Base-by-base conservation (phyloP, 2,329 filamentous ascomycete genomes). In the Elsinoe australis region DNA sequence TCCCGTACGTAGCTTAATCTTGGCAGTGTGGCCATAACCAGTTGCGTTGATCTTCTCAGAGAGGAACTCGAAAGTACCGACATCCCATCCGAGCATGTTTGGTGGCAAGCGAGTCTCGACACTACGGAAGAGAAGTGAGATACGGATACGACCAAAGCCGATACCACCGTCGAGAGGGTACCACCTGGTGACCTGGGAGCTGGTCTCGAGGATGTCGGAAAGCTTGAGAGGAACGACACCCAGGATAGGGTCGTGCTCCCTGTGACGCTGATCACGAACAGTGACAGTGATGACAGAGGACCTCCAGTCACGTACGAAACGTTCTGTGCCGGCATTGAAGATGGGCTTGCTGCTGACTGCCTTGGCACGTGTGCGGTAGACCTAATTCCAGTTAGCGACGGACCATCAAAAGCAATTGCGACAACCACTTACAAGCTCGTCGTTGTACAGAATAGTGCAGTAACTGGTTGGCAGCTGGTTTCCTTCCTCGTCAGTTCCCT, bases 111-210 rank as follows among this genome's bases (percentile, higher is more conserved):
- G 80, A 47, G 90, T 83, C 64, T 95, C 89, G 34, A 95, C 79
- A 21, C 86, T 89, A 21, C 90, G 82, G 77, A 95, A 95, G 2
- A 96, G 75, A 2, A 96, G 67, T 0, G 87, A 94, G 55, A 98
- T 84, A 32, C 89, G 83, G 51, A 94, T 76, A 5, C 90, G 83
- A 31, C 92, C 92, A 55, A 92, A 96, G 0, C 92, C 70, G 53
- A 96, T 82, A 8, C 92, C 92, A 17, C 90, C 92, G 60, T 95
- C 89, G 0, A 98, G 75, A n/a, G 92, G 90, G 63, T 95, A 96
- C 88, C 89, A 95, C 51, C 88, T 74, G 2, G 88, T 94, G 48
- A 82, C 76, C 64, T 96, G 87, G 35, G 87, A 94, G 55, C 81
- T 84, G 0, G 83, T 94, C 58, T 90, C 81, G 17, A 98, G 72